A percentile compares a stretch with the other conserved stretches of the same genome.
phyloP scores from a whole-genome alignment of 2,329 filamentous ascomycete genomes.

The Xylaria sp. region DNA sequence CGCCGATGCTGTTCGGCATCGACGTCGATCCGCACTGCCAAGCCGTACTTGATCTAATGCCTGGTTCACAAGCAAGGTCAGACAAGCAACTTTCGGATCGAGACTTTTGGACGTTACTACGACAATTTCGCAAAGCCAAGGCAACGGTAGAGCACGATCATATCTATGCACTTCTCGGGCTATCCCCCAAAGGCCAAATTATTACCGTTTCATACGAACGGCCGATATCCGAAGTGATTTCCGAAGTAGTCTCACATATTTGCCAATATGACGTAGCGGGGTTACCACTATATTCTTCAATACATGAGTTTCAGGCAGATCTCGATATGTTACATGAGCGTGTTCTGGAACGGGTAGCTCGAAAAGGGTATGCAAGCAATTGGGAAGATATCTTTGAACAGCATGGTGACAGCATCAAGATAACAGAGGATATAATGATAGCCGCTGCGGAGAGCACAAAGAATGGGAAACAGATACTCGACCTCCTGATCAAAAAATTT shows the following conservation, averaged over 20 bases:
- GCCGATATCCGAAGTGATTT: background rate
- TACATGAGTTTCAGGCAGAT: background rate
- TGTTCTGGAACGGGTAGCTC: no score
- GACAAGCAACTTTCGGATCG: background rate
- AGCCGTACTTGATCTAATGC: constrained; percentile 11
- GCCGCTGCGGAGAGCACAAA: no score
- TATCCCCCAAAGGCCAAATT: background rate
- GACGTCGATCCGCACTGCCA: background rate
- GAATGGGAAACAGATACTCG: no score
- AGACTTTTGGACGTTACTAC: background rate
- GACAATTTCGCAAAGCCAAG: background rate
- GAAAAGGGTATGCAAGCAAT: no score
- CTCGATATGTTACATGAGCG: background rate
- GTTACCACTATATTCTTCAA: background rate
- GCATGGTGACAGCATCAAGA: no score
- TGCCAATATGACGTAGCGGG: background rate
- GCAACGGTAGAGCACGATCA: background rate
- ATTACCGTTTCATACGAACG: background rate
- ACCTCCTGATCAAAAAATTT: no score
- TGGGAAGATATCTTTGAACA: no score
- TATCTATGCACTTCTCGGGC: constrained; percentile 7
- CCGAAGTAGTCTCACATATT: background rate
- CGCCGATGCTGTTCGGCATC: background rate
- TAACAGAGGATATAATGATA: no score
- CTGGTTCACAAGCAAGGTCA: background rate